Base-by-base conservation (phyloP, 2,329 filamentous ascomycete species). In the Colletotrichum tanaceti region DNA sequence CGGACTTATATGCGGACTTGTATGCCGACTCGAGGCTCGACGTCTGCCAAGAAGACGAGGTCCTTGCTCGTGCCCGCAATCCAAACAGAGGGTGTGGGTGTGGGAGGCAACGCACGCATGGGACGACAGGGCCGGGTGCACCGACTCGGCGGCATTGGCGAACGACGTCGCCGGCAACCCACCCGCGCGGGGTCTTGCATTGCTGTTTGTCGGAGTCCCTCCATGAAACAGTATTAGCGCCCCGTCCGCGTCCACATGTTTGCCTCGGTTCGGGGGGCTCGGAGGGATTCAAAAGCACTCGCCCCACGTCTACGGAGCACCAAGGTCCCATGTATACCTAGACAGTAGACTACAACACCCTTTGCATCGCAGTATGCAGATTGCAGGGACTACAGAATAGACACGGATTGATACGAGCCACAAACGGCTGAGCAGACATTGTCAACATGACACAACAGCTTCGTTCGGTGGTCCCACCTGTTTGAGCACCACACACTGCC, bases 171-270 rank as follows among this genome's bases (percentile, higher is more conserved):
- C 65, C 61, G 41, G 47, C n/a, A 46, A 59, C 46, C 65, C 65
- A 68, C 65, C 65, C 54, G 61, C 65, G 61, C 61, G 65, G 61
- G 65, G 61, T 47, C 35, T 53, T 43, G 58, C 41, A 39, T 58
- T 63, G 55, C 28, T 65, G 49, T 38, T 24, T 28, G 44, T 58
- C 59, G 59, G 59, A 63, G 59, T 64, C 53, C 60, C 53, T 68
- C 41, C 46, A 64, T 58, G 39, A 32, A 68, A 68, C 65, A 41
- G 54, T 68, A 47, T 24, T 68, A 68, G 65, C 61, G 61, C 49
- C 65, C 43, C 47, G 47, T 55, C 54, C 32, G 47, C 43, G 49
- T 44, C 49, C 35, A n/a, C n/a, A n/a, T n/a, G n/a, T 28, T 49
- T 68, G 65, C 65, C 65, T 65, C 61, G 65, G 65, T 20, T 18